Evolutionary conservation across 2,329 filamentous ascomycete species (phyloP), one percentile per base, ranked within the genome.

Genomic region (Aspergillus melleus): DNA sequence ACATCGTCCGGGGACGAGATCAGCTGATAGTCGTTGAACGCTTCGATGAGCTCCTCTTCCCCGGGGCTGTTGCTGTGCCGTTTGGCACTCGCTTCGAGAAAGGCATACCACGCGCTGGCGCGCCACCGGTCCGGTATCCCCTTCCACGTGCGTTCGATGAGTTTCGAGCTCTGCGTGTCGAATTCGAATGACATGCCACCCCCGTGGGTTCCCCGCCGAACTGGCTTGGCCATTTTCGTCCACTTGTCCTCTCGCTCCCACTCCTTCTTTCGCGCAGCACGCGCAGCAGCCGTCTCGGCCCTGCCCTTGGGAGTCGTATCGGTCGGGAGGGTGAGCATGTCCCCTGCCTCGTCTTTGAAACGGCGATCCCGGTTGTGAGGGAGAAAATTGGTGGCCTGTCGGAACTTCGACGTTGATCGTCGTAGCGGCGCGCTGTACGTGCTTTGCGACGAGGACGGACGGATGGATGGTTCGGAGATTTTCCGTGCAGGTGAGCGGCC

Each of bases 51-150:
- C 58, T 90, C 84, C 46, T 88, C 86, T 58, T 95, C 91, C 0
- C 86, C 81, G 3, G 86, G 84, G 54, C 84, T 86, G 59, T 85
- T 82, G 54, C 82, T 77, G 63, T 85, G 82, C 62, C 83, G 85
- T 70, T 85, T 88, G 36, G 92, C 92, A 64, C 91, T 94, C 9
- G 89, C 81, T 6, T 87, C 84, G 29, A 99, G 84, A 72, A 99
- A 99, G 4, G 92, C 92, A 78, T 94, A 94, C 95, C 95, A 99
- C 2, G 94, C 95, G 1, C 91, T 90, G 32, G 90, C 86, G 54
- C 95, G 89, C 95, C 95, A 99, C 63, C 92, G 88, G 76, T 99
- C 95, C 0, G 95, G 95, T 64, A 99, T 96, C 30, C 95, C 95
- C 74, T 99, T 99, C 95, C 95, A 99, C 1, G 92, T 96, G 58